phyloP scores from a whole-genome alignment of 139 green algal genomes.

The Desmodesmus armatus region DNA sequence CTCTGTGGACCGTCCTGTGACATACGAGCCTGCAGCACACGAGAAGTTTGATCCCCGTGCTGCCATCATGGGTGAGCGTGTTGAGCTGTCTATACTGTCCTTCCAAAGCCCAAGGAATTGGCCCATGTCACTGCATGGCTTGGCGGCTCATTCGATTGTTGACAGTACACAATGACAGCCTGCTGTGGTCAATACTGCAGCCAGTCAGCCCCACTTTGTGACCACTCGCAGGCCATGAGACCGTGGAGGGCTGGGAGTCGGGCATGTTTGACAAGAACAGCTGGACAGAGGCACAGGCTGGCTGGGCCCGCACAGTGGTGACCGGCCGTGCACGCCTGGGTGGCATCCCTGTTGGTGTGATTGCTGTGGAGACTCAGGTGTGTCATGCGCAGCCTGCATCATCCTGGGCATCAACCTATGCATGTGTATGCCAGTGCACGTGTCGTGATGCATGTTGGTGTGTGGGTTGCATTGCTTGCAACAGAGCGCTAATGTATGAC shows the following conservation, averaged over 20 bases:
- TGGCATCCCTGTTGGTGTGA: constrained; percentile 92
- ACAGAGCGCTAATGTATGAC: too few species aligned
- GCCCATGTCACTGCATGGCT: too few species aligned
- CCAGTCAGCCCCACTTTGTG: background rate
- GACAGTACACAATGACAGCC: too few species aligned
- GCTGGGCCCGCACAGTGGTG: constrained; percentile 95
- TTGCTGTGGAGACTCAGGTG: constrained; percentile 97
- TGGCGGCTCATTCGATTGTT: too few species aligned
- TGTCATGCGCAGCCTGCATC: too few species aligned
- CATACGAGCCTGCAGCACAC: constrained; percentile 70
- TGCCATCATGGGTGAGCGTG: constrained; percentile 73
- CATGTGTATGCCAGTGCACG: too few species aligned
- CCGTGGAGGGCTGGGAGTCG: constrained; percentile 65
- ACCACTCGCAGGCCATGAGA: constrained; percentile 23
- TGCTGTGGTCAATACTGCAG: background rate
- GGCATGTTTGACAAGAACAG: constrained; percentile 92
- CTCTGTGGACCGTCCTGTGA: constrained; percentile 69
- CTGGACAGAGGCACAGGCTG: constrained; percentile 88
- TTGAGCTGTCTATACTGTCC: background rate
- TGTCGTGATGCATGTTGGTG: too few species aligned
- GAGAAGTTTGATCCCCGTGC: constrained; percentile 88
- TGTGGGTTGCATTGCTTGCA: too few species aligned
- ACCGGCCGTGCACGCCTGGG: constrained; percentile 93
- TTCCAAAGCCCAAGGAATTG: too few species aligned
- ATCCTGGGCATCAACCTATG: too few species aligned